Evolutionary conservation across 768 basidiomycete species (phyloP), one percentile per base, ranked within the genome.

Genomic region (Phallus indusiatus): DNA sequence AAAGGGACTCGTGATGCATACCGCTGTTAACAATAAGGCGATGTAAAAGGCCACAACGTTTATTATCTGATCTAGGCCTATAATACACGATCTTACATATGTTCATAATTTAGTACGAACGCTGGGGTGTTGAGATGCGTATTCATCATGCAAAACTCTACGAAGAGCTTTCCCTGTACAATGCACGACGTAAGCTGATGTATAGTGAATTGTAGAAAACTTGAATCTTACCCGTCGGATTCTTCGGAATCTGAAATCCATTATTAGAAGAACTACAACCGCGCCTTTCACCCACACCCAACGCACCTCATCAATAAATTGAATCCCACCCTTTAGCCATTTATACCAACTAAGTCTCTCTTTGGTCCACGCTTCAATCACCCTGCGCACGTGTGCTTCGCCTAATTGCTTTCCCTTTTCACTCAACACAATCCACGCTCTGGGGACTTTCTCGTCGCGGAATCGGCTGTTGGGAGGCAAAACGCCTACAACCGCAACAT

Each of bases 391-490:
- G 46, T 67, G 64, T 6, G 63, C 56, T 28, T 61, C 63, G 7
- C 85, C 84, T 6, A 75, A 65, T 47, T 71, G 73, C 64, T 75
- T 78, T 8, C 90, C 89, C 1, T 67, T 65, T 0, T 71, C 62
- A 58, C 82, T 85, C 9, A 90, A 71, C 0, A 90, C 86, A 47
- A 91, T 65, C 89, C 89, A 91, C 1, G 90, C 90, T 1, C 83
- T 79, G 0, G 90, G 89, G 0, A 85, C 76, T 64, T 82, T 83
- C 71, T 90, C 89, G 65, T 89, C 86, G 0, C 75, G 74, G 0
- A 83, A 84, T 2, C 84, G 82, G 0, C 82, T 85, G 28, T 86
- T 86, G 18, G 75, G 78, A 10, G 47, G n/a, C 18, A 22, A 46
- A 1, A 92, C 86, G 14, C 89, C 89, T 0, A 85, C 86, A n/a